Conservation (phyloP, 176 grass and related monocot species). For the Zoysia pacifica region DNA sequence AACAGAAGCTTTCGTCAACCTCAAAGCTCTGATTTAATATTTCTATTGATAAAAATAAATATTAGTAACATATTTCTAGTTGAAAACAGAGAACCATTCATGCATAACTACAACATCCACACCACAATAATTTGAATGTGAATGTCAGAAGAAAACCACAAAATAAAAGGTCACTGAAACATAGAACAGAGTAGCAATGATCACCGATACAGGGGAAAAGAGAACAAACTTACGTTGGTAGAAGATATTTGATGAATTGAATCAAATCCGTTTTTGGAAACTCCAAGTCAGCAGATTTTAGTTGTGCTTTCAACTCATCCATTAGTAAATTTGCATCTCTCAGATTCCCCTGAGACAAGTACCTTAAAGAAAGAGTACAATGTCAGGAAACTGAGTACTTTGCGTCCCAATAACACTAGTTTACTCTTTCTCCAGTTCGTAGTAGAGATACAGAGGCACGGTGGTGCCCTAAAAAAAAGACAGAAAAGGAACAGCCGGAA, state of each 20-base stretch:
- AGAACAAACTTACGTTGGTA: slow-evolving; percentile 72
- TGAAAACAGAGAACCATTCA: slow-evolving; percentile 21
- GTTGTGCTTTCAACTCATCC: slow-evolving; percentile 77
- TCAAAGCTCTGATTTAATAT: slow-evolving; percentile 2
- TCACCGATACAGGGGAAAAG: slow-evolving; percentile 39
- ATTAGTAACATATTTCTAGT: slow-evolving; percentile 16
- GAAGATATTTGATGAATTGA: slow-evolving; percentile 79
- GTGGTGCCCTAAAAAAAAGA: neutral
- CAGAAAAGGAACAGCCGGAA: neutral
- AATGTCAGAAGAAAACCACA: neutral
- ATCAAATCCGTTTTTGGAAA: slow-evolving; percentile 73
- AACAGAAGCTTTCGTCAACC: too few species aligned
- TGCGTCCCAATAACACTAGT: neutral
- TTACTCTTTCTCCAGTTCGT: slow-evolving; percentile 1
- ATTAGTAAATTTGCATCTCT: slow-evolving; percentile 92
- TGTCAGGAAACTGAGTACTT: slow-evolving; percentile 37
- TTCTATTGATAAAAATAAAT: neutral
- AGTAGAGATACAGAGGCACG: neutral
- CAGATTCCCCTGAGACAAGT: slow-evolving; percentile 91
- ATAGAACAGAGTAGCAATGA: slow-evolving; percentile 43
- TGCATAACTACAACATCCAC: slow-evolving; percentile 19
- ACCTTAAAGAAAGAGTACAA: slow-evolving; percentile 57
- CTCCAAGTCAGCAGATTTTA: slow-evolving; percentile 66
- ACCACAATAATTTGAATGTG: slow-evolving; percentile 9
- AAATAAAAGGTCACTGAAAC: slow-evolving; percentile 36